phyloP scores from a whole-genome alignment of 176 grass and related monocot species.

The Raddia guianensis region DNA sequence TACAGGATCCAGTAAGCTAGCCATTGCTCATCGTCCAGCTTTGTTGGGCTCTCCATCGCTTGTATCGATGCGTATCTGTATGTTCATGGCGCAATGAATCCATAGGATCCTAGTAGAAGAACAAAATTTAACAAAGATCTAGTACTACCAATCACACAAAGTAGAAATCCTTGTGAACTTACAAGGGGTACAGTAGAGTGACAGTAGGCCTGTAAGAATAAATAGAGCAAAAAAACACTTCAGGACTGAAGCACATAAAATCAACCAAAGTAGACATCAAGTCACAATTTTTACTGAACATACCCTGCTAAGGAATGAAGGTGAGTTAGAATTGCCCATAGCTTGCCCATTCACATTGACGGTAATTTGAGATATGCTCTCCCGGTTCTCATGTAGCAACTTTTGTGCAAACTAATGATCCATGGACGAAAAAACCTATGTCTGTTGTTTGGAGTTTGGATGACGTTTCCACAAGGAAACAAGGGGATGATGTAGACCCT shows the following conservation, averaged over 20 bases:
- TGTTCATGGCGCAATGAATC: not conserved
- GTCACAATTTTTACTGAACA: constrained; percentile 1
- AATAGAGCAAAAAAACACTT: not conserved
- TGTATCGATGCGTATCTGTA: constrained; percentile 50
- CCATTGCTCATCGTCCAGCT: constrained; percentile 61
- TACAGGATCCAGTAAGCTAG: constrained; percentile 68
- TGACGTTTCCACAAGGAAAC: not conserved
- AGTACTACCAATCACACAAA: not conserved
- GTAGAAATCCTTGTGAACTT: constrained; percentile 23
- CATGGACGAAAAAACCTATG: not conserved
- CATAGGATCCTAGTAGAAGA: not conserved
- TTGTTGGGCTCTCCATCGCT: constrained; percentile 50
- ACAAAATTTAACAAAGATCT: not conserved
- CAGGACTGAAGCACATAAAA: not conserved
- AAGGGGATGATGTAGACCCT: not conserved
- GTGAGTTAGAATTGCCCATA: constrained; percentile 44
- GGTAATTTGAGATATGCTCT: not conserved
- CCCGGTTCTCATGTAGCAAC: not conserved
- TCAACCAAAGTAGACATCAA: not conserved
- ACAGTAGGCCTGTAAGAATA: constrained; percentile 46
- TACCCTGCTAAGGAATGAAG: constrained; percentile 65
- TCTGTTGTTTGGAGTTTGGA: not conserved
- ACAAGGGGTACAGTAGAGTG: constrained; percentile 64
- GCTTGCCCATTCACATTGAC: constrained; percentile 38
- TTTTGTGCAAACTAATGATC: not conserved